Evolutionary conservation across 768 basidiomycete species (phyloP).

Genomic region (Chalciporus piperatus): DNA sequence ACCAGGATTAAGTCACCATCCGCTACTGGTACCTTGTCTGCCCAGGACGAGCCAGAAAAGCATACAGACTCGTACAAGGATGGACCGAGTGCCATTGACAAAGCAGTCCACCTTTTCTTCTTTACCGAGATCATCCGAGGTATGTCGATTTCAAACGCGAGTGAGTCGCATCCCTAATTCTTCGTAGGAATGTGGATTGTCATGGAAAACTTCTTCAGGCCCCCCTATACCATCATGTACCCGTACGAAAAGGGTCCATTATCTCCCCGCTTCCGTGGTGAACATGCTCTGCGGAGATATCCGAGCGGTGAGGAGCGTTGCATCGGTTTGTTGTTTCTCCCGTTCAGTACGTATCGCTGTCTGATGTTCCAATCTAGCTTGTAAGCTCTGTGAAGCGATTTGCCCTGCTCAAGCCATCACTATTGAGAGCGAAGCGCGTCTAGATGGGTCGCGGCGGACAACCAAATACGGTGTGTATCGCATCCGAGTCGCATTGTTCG

Average conservation of each 20-base stretch:
- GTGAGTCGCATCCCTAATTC: conserved; percentile 8
- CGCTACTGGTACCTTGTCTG: conserved; percentile 33
- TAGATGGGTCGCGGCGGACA: conserved; percentile 93
- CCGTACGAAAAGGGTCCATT: conserved; percentile 98
- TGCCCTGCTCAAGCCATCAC: conserved; percentile 99
- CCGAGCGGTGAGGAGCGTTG: conserved; percentile 98
- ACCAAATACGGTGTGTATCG: conserved; percentile 84
- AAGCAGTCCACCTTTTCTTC: conserved; percentile 95
- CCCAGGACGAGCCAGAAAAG: conserved; percentile 44
- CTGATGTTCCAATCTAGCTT: conserved; percentile 53
- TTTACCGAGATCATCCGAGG: conserved; percentile 98
- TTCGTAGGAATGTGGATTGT: conserved; percentile 95
- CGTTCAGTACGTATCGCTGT: not conserved
- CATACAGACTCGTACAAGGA: conserved; percentile 66
- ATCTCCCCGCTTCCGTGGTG: conserved; percentile 96
- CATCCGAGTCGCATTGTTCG: not conserved
- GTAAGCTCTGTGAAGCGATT: conserved; percentile 98
- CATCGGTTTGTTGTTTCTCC: conserved; percentile 66
- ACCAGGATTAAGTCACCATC: conserved; percentile 32
- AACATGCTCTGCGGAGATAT: conserved; percentile 95
- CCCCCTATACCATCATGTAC: conserved; percentile 98
- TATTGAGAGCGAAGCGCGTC: conserved; percentile 94
- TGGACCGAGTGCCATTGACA: conserved; percentile 91
- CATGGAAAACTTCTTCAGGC: conserved; percentile 85
- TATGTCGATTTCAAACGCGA: conserved; percentile 34